Conservation (phyloP, 768 basidiomycete genomes). For the Termitomyces sp. region DNA sequence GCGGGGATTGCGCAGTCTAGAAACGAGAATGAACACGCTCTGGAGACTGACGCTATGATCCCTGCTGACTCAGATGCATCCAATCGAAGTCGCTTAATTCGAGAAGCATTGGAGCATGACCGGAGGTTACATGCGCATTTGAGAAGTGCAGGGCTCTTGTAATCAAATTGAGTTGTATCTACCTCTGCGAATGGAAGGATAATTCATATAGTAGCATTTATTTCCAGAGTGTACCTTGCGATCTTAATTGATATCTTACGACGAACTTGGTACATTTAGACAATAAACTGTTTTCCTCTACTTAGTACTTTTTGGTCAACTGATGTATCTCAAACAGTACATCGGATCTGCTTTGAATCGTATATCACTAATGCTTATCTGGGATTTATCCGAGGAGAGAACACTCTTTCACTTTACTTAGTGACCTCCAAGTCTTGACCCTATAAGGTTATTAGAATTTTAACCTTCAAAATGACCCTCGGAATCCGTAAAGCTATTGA, state of each 20-base stretch:
- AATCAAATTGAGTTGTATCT: conserved; percentile 9
- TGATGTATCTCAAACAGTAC: not conserved
- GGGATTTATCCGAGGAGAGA: not conserved
- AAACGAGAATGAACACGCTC: conserved; percentile 19
- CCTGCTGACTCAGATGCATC: conserved; percentile 35
- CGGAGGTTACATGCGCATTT: conserved; percentile 54
- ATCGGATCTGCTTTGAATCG: not conserved
- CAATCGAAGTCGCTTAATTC: conserved; percentile 35
- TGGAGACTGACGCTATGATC: conserved; percentile 35
- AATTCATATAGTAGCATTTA: not conserved
- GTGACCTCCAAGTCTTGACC: not conserved
- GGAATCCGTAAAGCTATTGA: conserved; percentile 52
- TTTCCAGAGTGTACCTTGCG: not conserved
- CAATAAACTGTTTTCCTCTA: not conserved
- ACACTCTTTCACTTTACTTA: not conserved
- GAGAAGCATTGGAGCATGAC: conserved; percentile 48
- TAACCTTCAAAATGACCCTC: conserved; percentile 27
- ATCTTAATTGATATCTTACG: not conserved
- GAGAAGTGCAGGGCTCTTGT: conserved; percentile 62
- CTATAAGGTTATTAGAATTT: not conserved
- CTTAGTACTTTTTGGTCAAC: not conserved
- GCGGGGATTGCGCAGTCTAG: conserved; percentile 19
- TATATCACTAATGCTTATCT: not conserved
- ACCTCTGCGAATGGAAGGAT: not conserved
- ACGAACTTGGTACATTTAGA: not conserved